Conservation (phyloP, 768 basidiomycete genomes). For the Calvatia gigantea region DNA sequence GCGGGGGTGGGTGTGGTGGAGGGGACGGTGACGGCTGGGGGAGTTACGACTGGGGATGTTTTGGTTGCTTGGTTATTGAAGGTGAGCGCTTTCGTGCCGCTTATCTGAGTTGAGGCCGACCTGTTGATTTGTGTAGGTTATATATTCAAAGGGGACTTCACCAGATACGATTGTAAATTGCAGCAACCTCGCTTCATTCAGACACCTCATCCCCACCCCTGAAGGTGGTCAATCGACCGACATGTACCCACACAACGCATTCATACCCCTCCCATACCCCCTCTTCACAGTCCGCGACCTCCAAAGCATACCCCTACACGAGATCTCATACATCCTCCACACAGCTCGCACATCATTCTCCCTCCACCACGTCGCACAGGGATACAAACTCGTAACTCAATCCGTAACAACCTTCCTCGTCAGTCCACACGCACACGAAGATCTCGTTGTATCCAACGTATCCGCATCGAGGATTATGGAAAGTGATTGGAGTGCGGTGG, state of each 20-base stretch:
- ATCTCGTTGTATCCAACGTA: slow-evolving; percentile 35
- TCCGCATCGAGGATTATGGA: slow-evolving; percentile 38
- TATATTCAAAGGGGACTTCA: slow-evolving; percentile 30
- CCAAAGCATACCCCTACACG: slow-evolving; percentile 24
- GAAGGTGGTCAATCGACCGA: slow-evolving; percentile 16
- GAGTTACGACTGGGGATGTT: slow-evolving; percentile 34
- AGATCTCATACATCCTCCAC: slow-evolving; percentile 21
- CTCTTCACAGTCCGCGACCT: slow-evolving; percentile 31
- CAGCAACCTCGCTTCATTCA: slow-evolving; percentile 35
- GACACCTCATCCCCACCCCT: slow-evolving; percentile 21
- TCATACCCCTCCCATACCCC: slow-evolving; percentile 38
- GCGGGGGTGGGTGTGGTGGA: slow-evolving; percentile 23
- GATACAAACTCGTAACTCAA: slow-evolving; percentile 23
- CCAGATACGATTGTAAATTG: slow-evolving; percentile 29
- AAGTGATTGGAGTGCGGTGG: slow-evolving; percentile 33
- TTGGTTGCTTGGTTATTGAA: slow-evolving; percentile 39
- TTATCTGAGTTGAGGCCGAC: background rate
- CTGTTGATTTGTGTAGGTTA: slow-evolving; percentile 22
- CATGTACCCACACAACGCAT: slow-evolving; percentile 36
- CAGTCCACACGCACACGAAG: slow-evolving; percentile 32
- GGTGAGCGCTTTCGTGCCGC: slow-evolving; percentile 17
- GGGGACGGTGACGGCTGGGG: slow-evolving; percentile 13
- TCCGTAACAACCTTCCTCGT: slow-evolving; percentile 28
- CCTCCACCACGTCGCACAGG: slow-evolving; percentile 26
- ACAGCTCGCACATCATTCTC: slow-evolving; percentile 19